Base-by-base conservation (phyloP, 179 eudicot genomes). In the Actinidia chinensis region DNA sequence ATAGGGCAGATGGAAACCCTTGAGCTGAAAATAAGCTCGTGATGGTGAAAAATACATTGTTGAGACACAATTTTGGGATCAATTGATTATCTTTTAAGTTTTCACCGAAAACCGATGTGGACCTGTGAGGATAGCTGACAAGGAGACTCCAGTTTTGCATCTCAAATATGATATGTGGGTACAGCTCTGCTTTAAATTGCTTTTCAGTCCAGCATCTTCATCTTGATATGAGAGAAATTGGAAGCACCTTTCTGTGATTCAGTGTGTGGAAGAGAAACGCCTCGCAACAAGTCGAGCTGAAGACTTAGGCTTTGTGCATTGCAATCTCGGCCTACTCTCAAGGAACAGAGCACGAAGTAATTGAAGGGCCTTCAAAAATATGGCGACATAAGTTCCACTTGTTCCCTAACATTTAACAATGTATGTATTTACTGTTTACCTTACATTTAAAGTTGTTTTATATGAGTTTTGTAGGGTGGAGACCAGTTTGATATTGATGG, bases 111-210 rank as follows among this genome's bases (percentile, higher is more conserved):
- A n/a, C 22, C 48, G 8, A 40, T 36, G n/a, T 46, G 3, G 47
- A 65, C 48, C 36, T 65, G 47, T 65, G 47, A 65, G 69, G 48
- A 65, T 65, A 40, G 47, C 48, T 6, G 69, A 40, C 69, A n/a
- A 17, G 11, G 1, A 65, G 12, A 1, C 64, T 0, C 59, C 14
- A 20, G 46, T 81, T 15, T 33, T 77, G 20, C 71, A 73, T 48
- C 68, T 73, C 2, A 12, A 68, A 2, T 79, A 79, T 55, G 85
- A 76, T 50, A 79, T 71, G 75, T 79, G 78, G 78, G 77, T 10
- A 59, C 48, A 78, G 36, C 75, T 5, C 14, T 77, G 44, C 4
- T 68, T 55, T 43, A 78, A 9, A n/a, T 22, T 68, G 11, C 28
- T 78, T n/a, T 33, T 0, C 72, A 73, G 20, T n/a, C 81, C 72